Base-by-base conservation (phyloP, 2,329 filamentous ascomycete species). In the Xylaria polymorpha region DNA sequence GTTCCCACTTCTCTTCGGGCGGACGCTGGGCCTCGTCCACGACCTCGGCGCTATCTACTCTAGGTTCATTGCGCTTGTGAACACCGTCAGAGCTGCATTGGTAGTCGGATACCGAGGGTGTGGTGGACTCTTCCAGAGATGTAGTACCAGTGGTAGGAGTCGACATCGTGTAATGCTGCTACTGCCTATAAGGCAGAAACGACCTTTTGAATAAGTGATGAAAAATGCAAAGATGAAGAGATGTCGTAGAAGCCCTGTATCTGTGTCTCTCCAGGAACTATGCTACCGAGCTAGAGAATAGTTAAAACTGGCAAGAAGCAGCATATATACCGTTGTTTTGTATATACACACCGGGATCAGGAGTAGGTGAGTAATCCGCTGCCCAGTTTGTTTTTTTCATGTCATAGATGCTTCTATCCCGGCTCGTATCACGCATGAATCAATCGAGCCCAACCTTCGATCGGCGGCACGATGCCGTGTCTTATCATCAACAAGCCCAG, bases 1-100 rank as follows among this genome's bases (percentile, higher is more conserved):
- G 74, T 20, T 57, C 18, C 74, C 74, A 76, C 1, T 75, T 65
- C 25, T 20, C 60, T 18, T 67, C 69, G 4, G 29, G 22, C 9
- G 53, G 12, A 10, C 20, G 43, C 44, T 69, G 64, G 12, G 66
- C 66, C 50, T 74, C 72, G 29, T 48, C 67, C 25, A n/a, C 57
- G 15, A 25, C 10, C 2, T 4, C 4, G 20, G 9, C 0, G 7
- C 9, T 25, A n/a, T 37, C 41, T 12, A 32, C 43, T 8, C 39
- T 15, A 29, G 60, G 8, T 55, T 56, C 55, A 32, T 53, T 44
- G 14, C 10, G 29, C 44, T 64, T 61, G n/a, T 58, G 22, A 18
- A 14, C 12, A 25, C 46, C 32, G 12, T 58, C 46, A 35, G 59
- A 29, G 32, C 41, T 55, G 4, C 50, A 46, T 8, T 56, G 59